These are phyloP conservation scores for Protea cynaroides DNA, from an alignment of 164 flowering plant species.

Conservation along the genomic window DNA sequence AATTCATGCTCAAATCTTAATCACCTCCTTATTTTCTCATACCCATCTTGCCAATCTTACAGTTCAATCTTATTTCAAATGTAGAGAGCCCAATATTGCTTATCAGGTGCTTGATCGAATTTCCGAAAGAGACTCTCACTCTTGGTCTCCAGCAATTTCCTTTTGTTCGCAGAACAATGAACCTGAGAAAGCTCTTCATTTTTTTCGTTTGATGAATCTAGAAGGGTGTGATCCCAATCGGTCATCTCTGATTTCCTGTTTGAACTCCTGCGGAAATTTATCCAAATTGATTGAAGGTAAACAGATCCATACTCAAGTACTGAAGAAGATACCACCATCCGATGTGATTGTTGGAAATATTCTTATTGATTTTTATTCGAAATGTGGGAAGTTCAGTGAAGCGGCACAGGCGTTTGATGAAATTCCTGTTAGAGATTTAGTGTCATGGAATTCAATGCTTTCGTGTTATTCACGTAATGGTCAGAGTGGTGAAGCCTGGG, in stretches of 20 bases:
- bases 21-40: constrained; percentile 4
- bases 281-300: constrained; percentile 8
- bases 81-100: constrained; percentile 4
- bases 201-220: constrained; percentile 9
- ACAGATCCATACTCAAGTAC: constrained; percentile 15
- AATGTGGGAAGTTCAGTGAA: constrained; percentile 12
- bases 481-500: constrained; percentile 8
- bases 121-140: constrained; percentile 8
- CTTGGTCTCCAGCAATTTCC: constrained; percentile 15
- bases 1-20: constrained; percentile 10
- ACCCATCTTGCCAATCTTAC: constrained; percentile 15
- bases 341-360: constrained; percentile 18
- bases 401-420: constrained; percentile 13
- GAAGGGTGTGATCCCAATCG: constrained; percentile 9
- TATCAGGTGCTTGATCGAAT: constrained; percentile 5
- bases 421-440: constrained; percentile 17
- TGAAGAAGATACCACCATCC: constrained; percentile 8
- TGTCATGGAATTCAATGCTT: constrained; percentile 21
- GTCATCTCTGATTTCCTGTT: constrained; percentile 7
- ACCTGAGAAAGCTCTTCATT: not conserved
- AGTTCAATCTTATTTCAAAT: constrained; percentile 4
- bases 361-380: constrained; percentile 11
- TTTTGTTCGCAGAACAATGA: constrained; percentile 8
- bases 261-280: constrained; percentile 7
- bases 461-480: constrained; percentile 22